Evolutionary conservation across 331 rosid species (phyloP).

Genomic region (Arachis monticola): DNA sequence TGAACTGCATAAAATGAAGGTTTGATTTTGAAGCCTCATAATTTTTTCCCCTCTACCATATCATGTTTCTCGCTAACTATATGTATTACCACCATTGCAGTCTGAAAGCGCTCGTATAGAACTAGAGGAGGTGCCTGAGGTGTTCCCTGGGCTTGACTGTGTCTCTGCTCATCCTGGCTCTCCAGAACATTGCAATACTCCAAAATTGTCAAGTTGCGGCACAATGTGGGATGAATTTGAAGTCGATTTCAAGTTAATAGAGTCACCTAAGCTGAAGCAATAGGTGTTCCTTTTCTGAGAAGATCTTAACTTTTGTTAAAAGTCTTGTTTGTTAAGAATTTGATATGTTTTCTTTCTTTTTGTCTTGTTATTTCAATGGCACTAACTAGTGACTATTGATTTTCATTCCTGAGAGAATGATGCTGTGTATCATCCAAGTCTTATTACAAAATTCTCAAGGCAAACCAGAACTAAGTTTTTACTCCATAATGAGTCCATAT

Average conservation of each 20-base stretch:
- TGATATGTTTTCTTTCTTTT: not conserved
- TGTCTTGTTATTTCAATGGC: constrained; percentile 19
- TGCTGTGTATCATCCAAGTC: not conserved
- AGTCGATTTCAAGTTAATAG: constrained; percentile 58
- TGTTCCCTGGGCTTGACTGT: constrained; percentile 36
- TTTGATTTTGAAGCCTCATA: constrained; percentile 18
- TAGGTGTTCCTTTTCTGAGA: constrained; percentile 15
- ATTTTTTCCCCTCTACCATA: not conserved
- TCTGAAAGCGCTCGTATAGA: constrained; percentile 31
- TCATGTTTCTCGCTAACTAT: constrained; percentile 3
- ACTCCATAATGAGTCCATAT: no score
- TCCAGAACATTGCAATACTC: constrained; percentile 45
- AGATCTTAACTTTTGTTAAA: constrained; percentile 27
- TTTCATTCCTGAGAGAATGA: not conserved
- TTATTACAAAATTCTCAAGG: not conserved
- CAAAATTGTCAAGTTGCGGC: constrained; percentile 29
- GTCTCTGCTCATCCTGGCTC: constrained; percentile 40
- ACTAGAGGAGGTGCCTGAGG: constrained; percentile 51
- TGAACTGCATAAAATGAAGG: constrained; percentile 45
- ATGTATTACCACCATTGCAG: constrained; percentile 29
- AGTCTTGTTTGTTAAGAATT: constrained; percentile 3
- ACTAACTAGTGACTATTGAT: not conserved
- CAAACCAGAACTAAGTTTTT: no score
- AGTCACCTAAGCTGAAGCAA: constrained; percentile 44
- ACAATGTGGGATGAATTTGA: constrained; percentile 42